Evolutionary conservation across 768 basidiomycete genomes (phyloP).

Genomic region (Lactarius deliciosus): DNA sequence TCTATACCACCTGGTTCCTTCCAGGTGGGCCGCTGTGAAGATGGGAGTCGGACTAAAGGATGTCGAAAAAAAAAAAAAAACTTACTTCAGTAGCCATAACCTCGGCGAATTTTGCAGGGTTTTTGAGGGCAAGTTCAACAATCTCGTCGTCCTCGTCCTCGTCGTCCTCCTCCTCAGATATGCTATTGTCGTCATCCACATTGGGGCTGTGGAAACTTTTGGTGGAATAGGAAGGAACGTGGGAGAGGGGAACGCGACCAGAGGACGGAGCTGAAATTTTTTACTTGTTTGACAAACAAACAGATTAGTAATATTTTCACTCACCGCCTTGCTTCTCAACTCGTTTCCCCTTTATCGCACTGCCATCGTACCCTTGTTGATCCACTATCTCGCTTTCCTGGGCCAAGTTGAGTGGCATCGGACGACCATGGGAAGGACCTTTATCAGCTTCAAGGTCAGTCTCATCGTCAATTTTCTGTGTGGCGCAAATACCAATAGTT

Average conservation of each 20-base stretch:
- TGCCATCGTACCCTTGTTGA: no score
- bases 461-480: no score
- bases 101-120: neutral
- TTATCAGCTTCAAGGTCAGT: no score
- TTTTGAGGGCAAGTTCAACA: neutral
- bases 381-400: no score
- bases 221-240: neutral
- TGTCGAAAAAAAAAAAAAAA: neutral
- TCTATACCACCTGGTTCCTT: no score
- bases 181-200: neutral
- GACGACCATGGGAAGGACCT: no score
- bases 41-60: neutral
- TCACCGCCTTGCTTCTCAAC: no score
- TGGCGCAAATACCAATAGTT: no score
- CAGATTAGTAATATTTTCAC: no score
- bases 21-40: no score
- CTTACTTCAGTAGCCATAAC: neutral
- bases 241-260: neutral
- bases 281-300: neutral
- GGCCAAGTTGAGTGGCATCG: no score
- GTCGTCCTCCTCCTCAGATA: neutral
- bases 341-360: no score
- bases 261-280: neutral
- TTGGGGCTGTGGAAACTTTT: neutral
- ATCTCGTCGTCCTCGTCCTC: neutral